Evolutionary conservation across 805 yeast genomes (phyloP).

Genomic region (Brettanomyces sp.): DNA sequence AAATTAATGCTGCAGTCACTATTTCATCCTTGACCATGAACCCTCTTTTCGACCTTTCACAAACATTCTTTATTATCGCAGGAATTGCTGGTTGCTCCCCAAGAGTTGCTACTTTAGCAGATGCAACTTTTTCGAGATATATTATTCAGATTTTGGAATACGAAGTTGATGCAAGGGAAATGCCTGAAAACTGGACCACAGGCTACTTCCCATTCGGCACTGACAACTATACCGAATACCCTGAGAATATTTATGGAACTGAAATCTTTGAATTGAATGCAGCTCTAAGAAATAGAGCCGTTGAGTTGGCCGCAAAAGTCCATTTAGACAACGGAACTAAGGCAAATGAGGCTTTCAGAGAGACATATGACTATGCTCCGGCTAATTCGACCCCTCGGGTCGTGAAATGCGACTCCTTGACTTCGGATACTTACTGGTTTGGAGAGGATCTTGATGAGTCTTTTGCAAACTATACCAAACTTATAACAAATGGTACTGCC

Average conservation of each 20-base stretch:
- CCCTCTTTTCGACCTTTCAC: constrained; percentile 46
- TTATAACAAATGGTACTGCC: constrained; percentile 52
- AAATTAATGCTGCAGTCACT: constrained; percentile 56
- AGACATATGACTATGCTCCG: constrained; percentile 38
- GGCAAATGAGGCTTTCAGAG: constrained; percentile 36
- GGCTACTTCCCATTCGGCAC: constrained; percentile 54
- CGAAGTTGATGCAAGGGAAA: constrained; percentile 44
- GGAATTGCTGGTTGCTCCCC: constrained; percentile 66
- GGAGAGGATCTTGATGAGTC: constrained; percentile 44
- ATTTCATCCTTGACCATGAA: constrained; percentile 43
- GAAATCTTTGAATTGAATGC: constrained; percentile 58
- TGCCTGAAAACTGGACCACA: constrained; percentile 44
- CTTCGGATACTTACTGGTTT: constrained; percentile 52
- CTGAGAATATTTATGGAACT: constrained; percentile 49
- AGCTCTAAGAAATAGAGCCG: constrained; percentile 48
- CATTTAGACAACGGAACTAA: constrained; percentile 36
- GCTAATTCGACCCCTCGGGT: constrained; percentile 40
- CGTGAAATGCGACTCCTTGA: constrained; percentile 48
- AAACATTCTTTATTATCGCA: constrained; percentile 52
- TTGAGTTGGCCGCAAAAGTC: constrained; percentile 39
- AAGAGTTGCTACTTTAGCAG: constrained; percentile 43
- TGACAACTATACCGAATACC: constrained; percentile 38
- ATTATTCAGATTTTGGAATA: constrained; percentile 56
- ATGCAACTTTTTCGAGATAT: constrained; percentile 50
- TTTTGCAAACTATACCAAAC: constrained; percentile 35